A percentile compares a stretch with the other conserved stretches of the same genome.
These are phyloP conservation scores for Pachysandra terminalis DNA, from an alignment of 164 flowering plant genomes.

Conservation along the genomic window DNA sequence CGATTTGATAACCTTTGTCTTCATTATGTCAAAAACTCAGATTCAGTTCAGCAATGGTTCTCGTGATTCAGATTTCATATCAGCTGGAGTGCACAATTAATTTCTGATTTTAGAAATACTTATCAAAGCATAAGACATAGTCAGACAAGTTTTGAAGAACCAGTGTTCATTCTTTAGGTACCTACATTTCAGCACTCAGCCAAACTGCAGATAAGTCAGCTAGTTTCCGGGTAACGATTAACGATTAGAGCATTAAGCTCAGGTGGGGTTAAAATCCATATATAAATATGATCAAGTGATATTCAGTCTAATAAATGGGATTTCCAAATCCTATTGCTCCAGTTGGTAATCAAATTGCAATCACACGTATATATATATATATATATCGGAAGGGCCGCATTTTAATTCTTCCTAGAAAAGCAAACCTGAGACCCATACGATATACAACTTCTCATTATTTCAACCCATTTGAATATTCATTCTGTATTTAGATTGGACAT, in stretches of 20 bases:
- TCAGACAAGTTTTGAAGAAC: not conserved
- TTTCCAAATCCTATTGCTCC: not conserved
- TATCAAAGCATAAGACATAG: not conserved
- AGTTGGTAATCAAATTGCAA: not conserved
- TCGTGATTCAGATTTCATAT: not conserved
- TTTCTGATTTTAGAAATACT: not conserved
- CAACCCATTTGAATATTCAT: too few species aligned
- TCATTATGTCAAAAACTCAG: not conserved
- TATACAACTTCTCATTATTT: too few species aligned
- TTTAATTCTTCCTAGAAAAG: too few species aligned
- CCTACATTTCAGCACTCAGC: not conserved
- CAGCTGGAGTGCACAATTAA: not conserved
- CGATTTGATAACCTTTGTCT: too few species aligned
- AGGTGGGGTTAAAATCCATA: not conserved
- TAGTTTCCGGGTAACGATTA: not conserved
- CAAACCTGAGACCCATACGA: too few species aligned
- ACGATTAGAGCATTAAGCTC: too few species aligned
- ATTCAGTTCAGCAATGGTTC: not conserved
- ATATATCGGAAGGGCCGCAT: not conserved
- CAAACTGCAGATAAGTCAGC: not conserved
- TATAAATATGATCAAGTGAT: too few species aligned
- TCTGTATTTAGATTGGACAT: too few species aligned
- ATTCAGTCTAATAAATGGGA: too few species aligned
- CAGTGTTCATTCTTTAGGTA: not conserved
- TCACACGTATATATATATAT: too few species aligned